Percentiles rank a stretch among this genome's conserved stretches.
phyloP scores from a whole-genome alignment of 345 rosid species.

The Mangifera indica region DNA sequence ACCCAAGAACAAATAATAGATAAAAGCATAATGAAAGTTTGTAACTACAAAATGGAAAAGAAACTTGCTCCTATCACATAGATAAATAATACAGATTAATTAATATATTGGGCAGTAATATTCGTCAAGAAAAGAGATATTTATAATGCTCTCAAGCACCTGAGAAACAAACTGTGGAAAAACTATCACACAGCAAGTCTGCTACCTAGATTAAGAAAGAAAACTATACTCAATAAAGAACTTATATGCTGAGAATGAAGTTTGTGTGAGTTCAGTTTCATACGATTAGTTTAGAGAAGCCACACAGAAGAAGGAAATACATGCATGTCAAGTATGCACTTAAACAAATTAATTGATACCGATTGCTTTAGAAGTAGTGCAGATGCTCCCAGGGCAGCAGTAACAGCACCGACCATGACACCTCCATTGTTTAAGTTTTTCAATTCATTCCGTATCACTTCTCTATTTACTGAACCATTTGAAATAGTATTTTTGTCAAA shows the following conservation, averaged over 20 bases:
- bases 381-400: conserved; percentile 94
- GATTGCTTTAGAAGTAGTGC: conserved; percentile 62
- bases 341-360: conserved; percentile 43
- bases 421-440: conserved; percentile 36
- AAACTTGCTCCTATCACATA: background rate
- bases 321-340: background rate
- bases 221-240: background rate
- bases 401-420: conserved; percentile 80
- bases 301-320: background rate
- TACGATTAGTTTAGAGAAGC: background rate
- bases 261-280: background rate
- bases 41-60: background rate
- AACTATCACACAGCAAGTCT: conserved; percentile 3
- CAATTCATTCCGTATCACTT: conserved; percentile 31
- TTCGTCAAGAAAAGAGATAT: conserved; percentile 1
- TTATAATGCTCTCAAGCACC: background rate
- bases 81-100: background rate
- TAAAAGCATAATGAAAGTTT: too few species aligned
- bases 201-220: background rate
- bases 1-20: background rate
- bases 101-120: background rate
- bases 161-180: conserved; percentile 7
- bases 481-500: conserved; percentile 19
- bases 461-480: conserved; percentile 23
- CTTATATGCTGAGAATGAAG: conserved; percentile 3